Conservation (phyloP, 495 filamentous ascomycete species). For the Aspergillus ostianus region DNA sequence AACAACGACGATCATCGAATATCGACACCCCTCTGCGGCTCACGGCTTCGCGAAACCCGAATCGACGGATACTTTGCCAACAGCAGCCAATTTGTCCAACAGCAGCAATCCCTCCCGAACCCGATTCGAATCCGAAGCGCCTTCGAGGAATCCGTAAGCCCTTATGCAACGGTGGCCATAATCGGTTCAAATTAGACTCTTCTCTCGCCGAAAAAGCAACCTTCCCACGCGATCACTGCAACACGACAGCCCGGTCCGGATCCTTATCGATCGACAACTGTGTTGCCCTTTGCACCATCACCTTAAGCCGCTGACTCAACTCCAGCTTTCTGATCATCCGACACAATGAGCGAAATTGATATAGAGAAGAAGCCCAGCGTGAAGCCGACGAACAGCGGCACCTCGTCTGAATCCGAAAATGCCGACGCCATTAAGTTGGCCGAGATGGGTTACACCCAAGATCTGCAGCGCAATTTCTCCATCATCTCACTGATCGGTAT, state of each 20-base stretch:
- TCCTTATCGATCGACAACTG: slow-evolving; percentile 1
- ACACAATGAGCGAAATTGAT: slow-evolving; percentile 22
- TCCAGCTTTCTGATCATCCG: slow-evolving; percentile 5
- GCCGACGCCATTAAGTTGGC: slow-evolving; percentile 32
- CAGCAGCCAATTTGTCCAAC: slow-evolving; percentile 9
- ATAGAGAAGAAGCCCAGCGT: slow-evolving; percentile 27
- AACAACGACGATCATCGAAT: slow-evolving; percentile 3
- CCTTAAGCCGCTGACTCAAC: background rate
- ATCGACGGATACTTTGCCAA: slow-evolving; percentile 7
- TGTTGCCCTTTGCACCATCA: slow-evolving; percentile 18
- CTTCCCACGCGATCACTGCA: slow-evolving; percentile 16
- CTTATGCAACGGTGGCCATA: slow-evolving; percentile 17
- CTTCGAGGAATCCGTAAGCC: slow-evolving; percentile 9
- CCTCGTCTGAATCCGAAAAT: slow-evolving; percentile 24
- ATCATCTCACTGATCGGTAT: slow-evolving; percentile 57
- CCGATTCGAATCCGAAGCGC: background rate
- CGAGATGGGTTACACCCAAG: slow-evolving; percentile 60
- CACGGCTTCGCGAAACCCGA: background rate
- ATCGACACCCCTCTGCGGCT: slow-evolving; percentile 14
- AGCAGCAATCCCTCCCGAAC: slow-evolving; percentile 5
- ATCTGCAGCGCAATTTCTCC: slow-evolving; percentile 58
- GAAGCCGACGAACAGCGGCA: slow-evolving; percentile 17
- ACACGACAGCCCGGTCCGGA: slow-evolving; percentile 6
- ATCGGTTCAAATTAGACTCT: slow-evolving; percentile 4
- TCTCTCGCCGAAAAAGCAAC: background rate